These are phyloP conservation scores for Gentiana macrophylla DNA, from an alignment of 257 asterid genomes.

Conservation along the genomic window DNA sequence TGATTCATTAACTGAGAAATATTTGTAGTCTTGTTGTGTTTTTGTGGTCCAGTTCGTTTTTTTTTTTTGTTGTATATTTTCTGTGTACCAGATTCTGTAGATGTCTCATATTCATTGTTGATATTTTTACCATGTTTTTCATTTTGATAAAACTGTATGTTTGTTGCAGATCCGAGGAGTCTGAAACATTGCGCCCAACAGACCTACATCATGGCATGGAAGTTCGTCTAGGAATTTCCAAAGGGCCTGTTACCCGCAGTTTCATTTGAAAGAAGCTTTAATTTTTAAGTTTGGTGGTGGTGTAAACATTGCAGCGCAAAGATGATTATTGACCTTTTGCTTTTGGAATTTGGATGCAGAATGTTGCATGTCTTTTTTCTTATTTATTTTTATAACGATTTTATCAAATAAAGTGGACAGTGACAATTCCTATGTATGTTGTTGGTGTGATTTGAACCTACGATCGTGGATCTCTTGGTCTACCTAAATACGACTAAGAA, in stretches of 20 bases:
- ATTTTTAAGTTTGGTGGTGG: no score
- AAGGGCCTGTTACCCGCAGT: conserved; percentile 78
- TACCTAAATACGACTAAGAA: no score
- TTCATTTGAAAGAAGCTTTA: conserved; percentile 40
- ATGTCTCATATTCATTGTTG: not conserved
- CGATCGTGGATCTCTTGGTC: no score
- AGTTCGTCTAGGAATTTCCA: conserved; percentile 79
- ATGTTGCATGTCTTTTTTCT: no score
- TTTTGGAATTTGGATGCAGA: not conserved
- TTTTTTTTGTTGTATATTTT: not conserved
- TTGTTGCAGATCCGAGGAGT: conserved; percentile 79
- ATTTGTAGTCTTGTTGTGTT: no score
- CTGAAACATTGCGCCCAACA: conserved; percentile 56
- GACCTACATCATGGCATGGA: conserved; percentile 95
- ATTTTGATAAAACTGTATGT: not conserved
- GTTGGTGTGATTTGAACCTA: no score
- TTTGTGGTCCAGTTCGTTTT: no score
- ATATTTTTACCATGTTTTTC: not conserved
- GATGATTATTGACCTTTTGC: not conserved
- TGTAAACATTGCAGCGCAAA: no score
- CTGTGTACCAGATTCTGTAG: not conserved
- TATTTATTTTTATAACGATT: no score
- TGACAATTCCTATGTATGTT: no score
- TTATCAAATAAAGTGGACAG: no score
- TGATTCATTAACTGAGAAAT: not conserved